Percentiles rank a stretch among this genome's conserved stretches.
Conservation (phyloP, 2,329 filamentous ascomycete species). For the Fusarium illudens region DNA sequence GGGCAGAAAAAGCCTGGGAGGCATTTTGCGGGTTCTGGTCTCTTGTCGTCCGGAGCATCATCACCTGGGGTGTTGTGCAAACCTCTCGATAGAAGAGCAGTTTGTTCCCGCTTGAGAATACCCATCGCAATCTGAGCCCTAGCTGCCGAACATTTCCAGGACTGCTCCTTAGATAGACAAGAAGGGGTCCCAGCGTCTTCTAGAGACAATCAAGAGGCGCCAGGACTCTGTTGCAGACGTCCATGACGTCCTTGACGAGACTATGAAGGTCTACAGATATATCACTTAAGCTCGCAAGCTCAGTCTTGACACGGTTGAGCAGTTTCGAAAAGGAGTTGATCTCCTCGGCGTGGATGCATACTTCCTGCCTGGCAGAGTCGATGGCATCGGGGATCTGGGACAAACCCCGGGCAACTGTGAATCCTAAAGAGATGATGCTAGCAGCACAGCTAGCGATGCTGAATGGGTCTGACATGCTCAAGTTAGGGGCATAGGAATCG, state of each 20-base stretch:
- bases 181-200: not conserved
- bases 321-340: not conserved
- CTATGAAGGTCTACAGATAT: not conserved
- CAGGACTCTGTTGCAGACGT: not conserved
- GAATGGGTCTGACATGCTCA: not conserved
- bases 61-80: not conserved
- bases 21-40: not conserved
- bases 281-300: not conserved
- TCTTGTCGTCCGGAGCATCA: not conserved
- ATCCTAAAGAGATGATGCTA: not conserved
- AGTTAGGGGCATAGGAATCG: not conserved
- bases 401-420: not conserved
- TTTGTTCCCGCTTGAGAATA: not conserved
- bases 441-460: not conserved
- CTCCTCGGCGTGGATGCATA: not conserved
- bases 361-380: not conserved
- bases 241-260: not conserved
- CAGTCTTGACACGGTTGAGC: not conserved
- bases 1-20: no score
- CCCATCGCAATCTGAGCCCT: not conserved
- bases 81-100: not conserved
- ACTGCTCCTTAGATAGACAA: not conserved
- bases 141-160: not conserved
- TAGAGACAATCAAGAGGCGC: not conserved
- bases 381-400: not conserved